phyloP scores from a whole-genome alignment of 805 yeast species.

The Zygotorulaspora sp. region DNA sequence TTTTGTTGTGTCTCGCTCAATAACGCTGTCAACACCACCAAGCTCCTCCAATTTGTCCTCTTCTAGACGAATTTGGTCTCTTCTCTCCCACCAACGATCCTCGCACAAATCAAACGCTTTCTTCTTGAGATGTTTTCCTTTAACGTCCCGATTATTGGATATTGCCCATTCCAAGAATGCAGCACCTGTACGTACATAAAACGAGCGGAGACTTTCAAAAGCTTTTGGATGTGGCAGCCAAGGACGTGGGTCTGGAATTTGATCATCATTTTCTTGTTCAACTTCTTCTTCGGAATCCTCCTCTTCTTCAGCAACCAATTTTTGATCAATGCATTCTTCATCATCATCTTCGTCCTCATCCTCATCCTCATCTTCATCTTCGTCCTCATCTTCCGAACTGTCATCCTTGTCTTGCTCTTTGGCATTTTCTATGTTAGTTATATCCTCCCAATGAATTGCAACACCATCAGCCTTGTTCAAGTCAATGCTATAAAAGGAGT shows the following conservation, averaged over 20 bases:
- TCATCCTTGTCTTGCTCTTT: slow-evolving; percentile 47
- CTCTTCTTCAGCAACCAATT: slow-evolving; percentile 39
- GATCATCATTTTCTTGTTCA: slow-evolving; percentile 55
- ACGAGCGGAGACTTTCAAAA: slow-evolving; percentile 77
- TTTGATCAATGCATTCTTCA: slow-evolving; percentile 40
- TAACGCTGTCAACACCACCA: slow-evolving; percentile 85
- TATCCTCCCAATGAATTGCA: slow-evolving; percentile 85
- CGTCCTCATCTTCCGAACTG: slow-evolving; percentile 61
- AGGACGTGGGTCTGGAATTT: slow-evolving; percentile 86
- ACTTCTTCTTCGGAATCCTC: slow-evolving; percentile 34
- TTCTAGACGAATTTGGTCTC: slow-evolving; percentile 82
- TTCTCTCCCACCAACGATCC: slow-evolving; percentile 97
- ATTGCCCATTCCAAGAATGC: slow-evolving; percentile 90
- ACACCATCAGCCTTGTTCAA: slow-evolving; percentile 84
- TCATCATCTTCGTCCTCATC: slow-evolving; percentile 62
- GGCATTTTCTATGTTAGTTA: slow-evolving; percentile 49
- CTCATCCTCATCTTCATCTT: slow-evolving; percentile 65
- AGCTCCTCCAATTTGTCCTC: slow-evolving; percentile 87
- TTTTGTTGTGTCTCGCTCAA: slow-evolving; percentile 62
- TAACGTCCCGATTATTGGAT: slow-evolving; percentile 73
- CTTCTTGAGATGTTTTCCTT: slow-evolving; percentile 86
- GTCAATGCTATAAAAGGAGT: slow-evolving; percentile 82
- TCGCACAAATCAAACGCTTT: slow-evolving; percentile 88
- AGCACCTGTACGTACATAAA: slow-evolving; percentile 82
- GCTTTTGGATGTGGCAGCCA: slow-evolving; percentile 98